Evolutionary conservation across 352 stramenopile species (phyloP), one percentile per base, ranked within the genome.

Genomic region (Globisporangium viniferum): DNA sequence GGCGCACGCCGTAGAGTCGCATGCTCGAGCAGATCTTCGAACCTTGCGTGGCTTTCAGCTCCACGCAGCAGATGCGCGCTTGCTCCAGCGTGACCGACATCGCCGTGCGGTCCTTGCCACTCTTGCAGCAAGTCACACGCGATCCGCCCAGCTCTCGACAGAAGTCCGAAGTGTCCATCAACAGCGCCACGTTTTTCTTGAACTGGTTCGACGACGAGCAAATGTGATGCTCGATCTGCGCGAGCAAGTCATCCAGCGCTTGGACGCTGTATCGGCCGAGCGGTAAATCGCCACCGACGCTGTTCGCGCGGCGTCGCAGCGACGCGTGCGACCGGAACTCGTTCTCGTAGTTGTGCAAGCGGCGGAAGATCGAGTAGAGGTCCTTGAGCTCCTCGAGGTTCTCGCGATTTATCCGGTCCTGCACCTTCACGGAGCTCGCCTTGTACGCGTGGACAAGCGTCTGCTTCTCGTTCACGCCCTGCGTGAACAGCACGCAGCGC

Each of bases 81-180:
- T 98, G 90, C 73, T 98, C 97, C 41, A 98, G 87, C 33, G 96
- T 99, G 31, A 98, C 89, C 54, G 97, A 97, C 97, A 99, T 99
- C 24, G 94, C 96, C 33, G 97, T 99, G 58, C 97, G 90, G 77
- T 99, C 96, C 73, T 99, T 99, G 18, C 96, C 96, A 69, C 84
- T 97, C 76, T 99, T 99, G 77, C 97, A 99, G 81, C 97, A 99
- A 18, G 97, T 97, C n/a, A 97, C 81, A 41, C 92, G 91, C 0
- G 92, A 93, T 36, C 90, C 95, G n/a, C 93, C 92, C 7, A 99
- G 73, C 55, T 81, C 77, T 57, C 88, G 75, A 56, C 88, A 95
- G 66, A 95, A 92, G 59, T 95, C 88, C 7, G 88, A 93, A 31
- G 88, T 87, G 67, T 92, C 82, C 74, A 90, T 93, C 24, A 95